phyloP scores from a whole-genome alignment of 495 filamentous ascomycete species.

The Lasiosphaeria ovina region DNA sequence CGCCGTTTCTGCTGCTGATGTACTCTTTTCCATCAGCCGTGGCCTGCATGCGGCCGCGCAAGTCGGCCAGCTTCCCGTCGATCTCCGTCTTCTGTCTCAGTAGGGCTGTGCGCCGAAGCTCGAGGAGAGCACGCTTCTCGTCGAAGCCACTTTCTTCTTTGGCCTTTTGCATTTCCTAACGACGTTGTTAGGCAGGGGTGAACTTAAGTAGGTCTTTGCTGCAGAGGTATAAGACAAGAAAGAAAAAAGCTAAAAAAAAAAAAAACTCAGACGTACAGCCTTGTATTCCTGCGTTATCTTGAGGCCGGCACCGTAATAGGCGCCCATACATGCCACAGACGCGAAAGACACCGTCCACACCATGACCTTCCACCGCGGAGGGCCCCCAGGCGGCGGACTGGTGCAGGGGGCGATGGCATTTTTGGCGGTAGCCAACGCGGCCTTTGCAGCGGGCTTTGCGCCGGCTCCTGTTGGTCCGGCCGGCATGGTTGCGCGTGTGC shows the following conservation, averaged over 20 bases:
- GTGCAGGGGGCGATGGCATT: not conserved
- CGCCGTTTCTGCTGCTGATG: too few relatives aligned
- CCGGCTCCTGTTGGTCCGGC: not conserved
- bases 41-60: conserved; percentile 31
- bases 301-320: conserved; percentile 57
- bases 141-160: conserved; percentile 28
- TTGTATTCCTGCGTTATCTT: conserved; percentile 50
- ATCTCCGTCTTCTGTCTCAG: conserved; percentile 31
- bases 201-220: not conserved
- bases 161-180: conserved; percentile 34
- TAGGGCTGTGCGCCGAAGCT: conserved; percentile 33
- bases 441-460: not conserved
- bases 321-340: conserved; percentile 48
- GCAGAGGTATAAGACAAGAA: not conserved
- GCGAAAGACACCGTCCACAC: conserved; percentile 50
- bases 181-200: not conserved
- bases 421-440: not conserved
- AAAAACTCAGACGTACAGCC: conserved; percentile 20
- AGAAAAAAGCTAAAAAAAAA: not conserved
- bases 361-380: conserved; percentile 25
- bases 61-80: conserved; percentile 35
- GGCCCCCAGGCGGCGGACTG: conserved; percentile 13
- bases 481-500: not conserved
- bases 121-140: conserved; percentile 37
- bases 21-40: too few relatives aligned